Base-by-base conservation (phyloP, 2,329 filamentous ascomycete species). In the Xylariales sp. region DNA sequence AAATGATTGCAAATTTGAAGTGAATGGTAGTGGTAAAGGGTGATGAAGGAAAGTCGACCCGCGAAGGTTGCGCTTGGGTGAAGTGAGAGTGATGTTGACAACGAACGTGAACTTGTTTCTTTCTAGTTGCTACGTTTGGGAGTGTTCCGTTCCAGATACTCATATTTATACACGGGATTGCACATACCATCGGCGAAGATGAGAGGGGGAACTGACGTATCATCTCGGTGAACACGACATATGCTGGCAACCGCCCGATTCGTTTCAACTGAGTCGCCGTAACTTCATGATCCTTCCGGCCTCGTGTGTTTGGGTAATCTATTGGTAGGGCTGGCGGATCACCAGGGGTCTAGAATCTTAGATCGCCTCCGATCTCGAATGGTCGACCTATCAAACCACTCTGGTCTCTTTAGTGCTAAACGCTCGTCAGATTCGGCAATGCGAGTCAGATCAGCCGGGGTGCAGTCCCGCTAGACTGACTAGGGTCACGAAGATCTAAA, bases 131-230 rank as follows among this genome's bases (percentile, higher is more conserved):
- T 36, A 49, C 1, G 30, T 28, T 32, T 43, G 48, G 12, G 53
- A 4, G 39, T 34, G 12, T 43, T 23, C 34, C 6, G 34, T 50
- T 45, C 32, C 3, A 43, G 18, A 30, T 9, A 23, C 32, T 39
- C 39, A n/a, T 64, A 70, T 60, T 71, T 69, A 69, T 71, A 64
- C 12, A 5, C 58, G 16, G 10, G 39, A n/a, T 36, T 14, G 9
- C 28, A 41, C 57, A 30, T 23, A 3, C 7, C 32, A 7, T 7
- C 30, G 3, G 5, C 39, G 14, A 18, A 41, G 18, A 12, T 5
- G 49, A 10, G 8, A 16, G 41, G 43, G 14, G 10, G 18, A 30
- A 18, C 52, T 39, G 36, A 61, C 39, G 36, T 52, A 39, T 46
- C n/a, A 16, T 39, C 34, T 23, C 18, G 30, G 18, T 4, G 3